These are phyloP conservation scores for Lactarius pseudohatsudake DNA, from an alignment of 768 basidiomycete genomes.

Conservation along the genomic window DNA sequence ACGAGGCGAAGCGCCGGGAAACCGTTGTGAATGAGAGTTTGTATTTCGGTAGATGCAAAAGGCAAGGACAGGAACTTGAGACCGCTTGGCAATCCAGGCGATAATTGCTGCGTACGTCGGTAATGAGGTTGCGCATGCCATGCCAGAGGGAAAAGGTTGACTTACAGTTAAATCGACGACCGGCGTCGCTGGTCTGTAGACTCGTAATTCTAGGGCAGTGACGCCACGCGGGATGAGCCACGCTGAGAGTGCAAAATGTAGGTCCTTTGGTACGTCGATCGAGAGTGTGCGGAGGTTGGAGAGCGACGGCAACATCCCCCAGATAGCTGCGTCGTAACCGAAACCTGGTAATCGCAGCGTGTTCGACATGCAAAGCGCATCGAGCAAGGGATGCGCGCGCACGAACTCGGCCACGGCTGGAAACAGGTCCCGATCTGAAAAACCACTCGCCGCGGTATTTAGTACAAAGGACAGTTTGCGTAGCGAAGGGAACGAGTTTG, in stretches of 20 bases:
- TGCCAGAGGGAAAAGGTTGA: too few species aligned
- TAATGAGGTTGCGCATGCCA: slow-evolving; percentile 35
- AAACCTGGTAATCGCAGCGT: slow-evolving; percentile 42
- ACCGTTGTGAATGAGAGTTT: slow-evolving; percentile 4
- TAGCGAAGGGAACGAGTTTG: slow-evolving; percentile 55
- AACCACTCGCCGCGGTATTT: slow-evolving; percentile 32
- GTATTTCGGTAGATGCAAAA: slow-evolving; percentile 1
- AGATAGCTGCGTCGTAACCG: slow-evolving; percentile 68
- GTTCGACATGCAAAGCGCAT: slow-evolving; percentile 52
- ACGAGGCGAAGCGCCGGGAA: slow-evolving; percentile 19
- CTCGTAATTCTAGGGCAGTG: slow-evolving; percentile 47
- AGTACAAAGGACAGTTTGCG: slow-evolving; percentile 57
- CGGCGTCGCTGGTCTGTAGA: slow-evolving; percentile 32
- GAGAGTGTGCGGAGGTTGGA: slow-evolving; percentile 50
- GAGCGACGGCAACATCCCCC: slow-evolving; percentile 68
- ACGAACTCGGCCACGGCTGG: slow-evolving; percentile 68
- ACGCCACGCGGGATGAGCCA: slow-evolving; percentile 62
- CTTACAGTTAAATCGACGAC: slow-evolving; percentile 27
- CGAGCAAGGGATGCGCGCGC: slow-evolving; percentile 51
- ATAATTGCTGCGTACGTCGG: slow-evolving; percentile 15
- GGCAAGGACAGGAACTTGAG: slow-evolving; percentile 35
- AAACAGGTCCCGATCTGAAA: slow-evolving; percentile 60
- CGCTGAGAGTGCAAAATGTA: slow-evolving; percentile 60
- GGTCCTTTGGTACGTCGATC: slow-evolving; percentile 63
- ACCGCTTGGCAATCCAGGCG: slow-evolving; percentile 26